Conservation (phyloP, 2,329 filamentous ascomycete species). For the Rhytidhysteron rufulum region DNA sequence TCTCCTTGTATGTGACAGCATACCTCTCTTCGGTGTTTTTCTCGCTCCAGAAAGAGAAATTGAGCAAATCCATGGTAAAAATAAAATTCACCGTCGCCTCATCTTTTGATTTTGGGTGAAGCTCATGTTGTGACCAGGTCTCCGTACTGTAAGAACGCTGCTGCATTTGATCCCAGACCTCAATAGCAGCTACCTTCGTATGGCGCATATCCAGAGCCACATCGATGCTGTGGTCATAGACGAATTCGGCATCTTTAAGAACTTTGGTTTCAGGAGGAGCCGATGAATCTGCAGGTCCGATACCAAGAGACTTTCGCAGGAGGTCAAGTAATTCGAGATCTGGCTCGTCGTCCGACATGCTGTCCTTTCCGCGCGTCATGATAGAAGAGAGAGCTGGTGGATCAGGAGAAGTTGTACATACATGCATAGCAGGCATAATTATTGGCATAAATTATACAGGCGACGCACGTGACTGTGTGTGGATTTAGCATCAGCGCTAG, state of each 20-base stretch:
- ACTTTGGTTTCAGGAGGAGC: slow-evolving; percentile 73
- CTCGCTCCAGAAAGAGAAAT: slow-evolving; percentile 96
- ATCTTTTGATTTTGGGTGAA: slow-evolving; percentile 82
- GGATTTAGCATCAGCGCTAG: too few relatives aligned
- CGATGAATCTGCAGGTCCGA: slow-evolving; percentile 52
- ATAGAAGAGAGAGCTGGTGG: background rate
- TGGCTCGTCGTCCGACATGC: slow-evolving; percentile 87
- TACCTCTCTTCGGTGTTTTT: slow-evolving; percentile 67
- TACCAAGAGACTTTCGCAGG: slow-evolving; percentile 71
- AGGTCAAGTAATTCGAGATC: slow-evolving; percentile 85
- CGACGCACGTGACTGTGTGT: too few relatives aligned
- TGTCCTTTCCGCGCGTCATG: too few relatives aligned
- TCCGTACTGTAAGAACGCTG: slow-evolving; percentile 77
- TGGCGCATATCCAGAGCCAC: slow-evolving; percentile 81
- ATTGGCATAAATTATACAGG: too few relatives aligned
- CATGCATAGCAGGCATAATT: too few relatives aligned
- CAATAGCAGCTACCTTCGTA: slow-evolving; percentile 76
- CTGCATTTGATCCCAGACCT: slow-evolving; percentile 79
- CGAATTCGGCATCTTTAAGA: slow-evolving; percentile 74
- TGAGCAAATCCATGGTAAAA: slow-evolving; percentile 94
- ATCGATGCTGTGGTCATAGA: slow-evolving; percentile 90
- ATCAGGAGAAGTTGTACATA: background rate
- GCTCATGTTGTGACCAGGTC: slow-evolving; percentile 81
- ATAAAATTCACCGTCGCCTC: slow-evolving; percentile 83
- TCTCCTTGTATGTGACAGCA: slow-evolving; percentile 74